phyloP scores from a whole-genome alignment of 805 yeast species.

The Nakazawaea siamensis region DNA sequence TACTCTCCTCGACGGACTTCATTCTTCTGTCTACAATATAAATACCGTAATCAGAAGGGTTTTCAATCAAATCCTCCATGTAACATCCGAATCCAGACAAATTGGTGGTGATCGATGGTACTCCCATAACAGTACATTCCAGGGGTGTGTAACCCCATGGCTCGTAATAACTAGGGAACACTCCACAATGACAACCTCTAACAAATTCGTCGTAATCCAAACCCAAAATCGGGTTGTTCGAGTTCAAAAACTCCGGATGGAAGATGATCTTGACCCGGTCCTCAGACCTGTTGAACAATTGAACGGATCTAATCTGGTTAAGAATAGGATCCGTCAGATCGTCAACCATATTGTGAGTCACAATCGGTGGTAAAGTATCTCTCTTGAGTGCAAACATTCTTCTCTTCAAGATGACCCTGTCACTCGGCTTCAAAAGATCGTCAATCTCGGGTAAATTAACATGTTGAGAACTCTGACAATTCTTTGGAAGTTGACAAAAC shows the following conservation, averaged over 20 bases:
- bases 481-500: constrained; percentile 52
- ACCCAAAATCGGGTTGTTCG: constrained; percentile 89
- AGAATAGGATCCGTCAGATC: constrained; percentile 87
- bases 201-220: constrained; percentile 96
- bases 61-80: constrained; percentile 96
- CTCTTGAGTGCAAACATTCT: constrained; percentile 90
- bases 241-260: constrained; percentile 95
- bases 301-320: constrained; percentile 85
- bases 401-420: constrained; percentile 81
- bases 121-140: constrained; percentile 99
- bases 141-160: constrained; percentile 99
- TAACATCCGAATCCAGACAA: constrained; percentile 96
- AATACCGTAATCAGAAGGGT: constrained; percentile 91
- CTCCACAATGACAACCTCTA: constrained; percentile 96
- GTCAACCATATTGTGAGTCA: constrained; percentile 93
- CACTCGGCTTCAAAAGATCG: constrained; percentile 79
- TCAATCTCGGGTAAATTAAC: constrained; percentile 60
- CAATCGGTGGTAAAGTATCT: constrained; percentile 87
- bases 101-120: constrained; percentile 94
- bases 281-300: constrained; percentile 79
- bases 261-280: constrained; percentile 93
- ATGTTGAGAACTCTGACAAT: constrained; percentile 23
- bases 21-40: constrained; percentile 92
- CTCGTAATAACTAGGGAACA: constrained; percentile 96
- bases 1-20: constrained; percentile 88